phyloP scores from a whole-genome alignment of 2,329 filamentous ascomycete genomes.

The Pseudocercospora fuligena region DNA sequence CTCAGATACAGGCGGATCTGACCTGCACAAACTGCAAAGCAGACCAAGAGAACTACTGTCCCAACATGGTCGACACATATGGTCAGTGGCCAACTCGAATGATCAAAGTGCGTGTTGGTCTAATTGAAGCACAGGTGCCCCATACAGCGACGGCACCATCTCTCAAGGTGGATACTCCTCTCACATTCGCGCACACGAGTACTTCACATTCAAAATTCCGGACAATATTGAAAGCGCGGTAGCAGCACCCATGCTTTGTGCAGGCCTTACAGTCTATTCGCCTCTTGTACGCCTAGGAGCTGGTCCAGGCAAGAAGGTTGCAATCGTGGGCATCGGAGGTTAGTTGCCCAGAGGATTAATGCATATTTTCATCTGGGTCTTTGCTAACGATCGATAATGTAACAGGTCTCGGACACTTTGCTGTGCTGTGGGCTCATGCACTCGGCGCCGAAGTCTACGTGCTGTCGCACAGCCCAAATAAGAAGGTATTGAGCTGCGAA shows the following conservation, averaged over 20 bases:
- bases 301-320: constrained; percentile 79
- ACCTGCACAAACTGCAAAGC: constrained; percentile 58
- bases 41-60: constrained; percentile 60
- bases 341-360: not conserved
- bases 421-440: constrained; percentile 54
- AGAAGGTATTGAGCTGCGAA: constrained; percentile 46
- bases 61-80: constrained; percentile 52
- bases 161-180: constrained; percentile 70
- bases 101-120: constrained; percentile 43
- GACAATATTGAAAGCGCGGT: constrained; percentile 65
- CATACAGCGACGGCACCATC: constrained; percentile 63
- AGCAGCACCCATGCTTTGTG: constrained; percentile 78
- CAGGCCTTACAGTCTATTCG: constrained; percentile 78
- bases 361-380: not conserved
- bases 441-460: constrained; percentile 66
- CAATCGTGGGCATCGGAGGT: constrained; percentile 68
- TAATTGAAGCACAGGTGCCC: constrained; percentile 46
- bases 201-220: constrained; percentile 77
- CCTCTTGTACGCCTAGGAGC: constrained; percentile 76
- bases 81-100: constrained; percentile 50
- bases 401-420: constrained; percentile 55
- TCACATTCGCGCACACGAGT: constrained; percentile 75
- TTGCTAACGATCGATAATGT: too few species aligned
- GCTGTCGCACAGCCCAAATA: constrained; percentile 63
- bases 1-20: constrained; percentile 56